Base-by-base conservation (phyloP, 805 yeast genomes). In the Saccharomycopsis microspora region DNA sequence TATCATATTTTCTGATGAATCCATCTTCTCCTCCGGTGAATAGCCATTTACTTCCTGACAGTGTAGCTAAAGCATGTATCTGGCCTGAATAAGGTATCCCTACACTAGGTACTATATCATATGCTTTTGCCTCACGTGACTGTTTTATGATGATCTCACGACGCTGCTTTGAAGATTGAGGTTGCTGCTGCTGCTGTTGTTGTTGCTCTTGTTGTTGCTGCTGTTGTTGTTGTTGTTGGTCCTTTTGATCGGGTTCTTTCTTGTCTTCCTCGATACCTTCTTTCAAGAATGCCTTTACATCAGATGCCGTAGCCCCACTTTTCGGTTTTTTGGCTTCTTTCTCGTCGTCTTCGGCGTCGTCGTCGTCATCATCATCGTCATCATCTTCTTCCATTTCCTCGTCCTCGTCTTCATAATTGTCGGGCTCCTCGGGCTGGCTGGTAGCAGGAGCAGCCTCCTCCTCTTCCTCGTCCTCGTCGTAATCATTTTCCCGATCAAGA, bases 11-110 rank as follows among this genome's bases (percentile, higher is more conserved):
- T 43, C 98, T 70, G 34, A 93, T 84, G 57, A 80, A 85, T 4
- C 98, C 98, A 63, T 93, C 98, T 55, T 84, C 90, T 6, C 97
- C 97, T 27, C 98, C 98, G 0, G 96, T 82, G 57, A 89, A 82
- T 38, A 93, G 69, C 82, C 88, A 89, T 58, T 80, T 81, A 39
- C 88, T 81, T 4, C 94, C 95, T 56, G 75, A 77, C 1, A 95
- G 76, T 42, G 87, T 67, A 1, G 89, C 82, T 35, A 90, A 56
- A 3, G 93, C 74, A 63, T 87, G 87, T 33, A 93, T 82, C 31
- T 84, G 80, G 1, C 85, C 66, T 1, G 86, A 72, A 57, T 85
- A 87, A 1, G 95, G 90, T 7, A 89, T 80, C 1, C 97, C 96
- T 27, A 84, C 94, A 7, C 83, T 75, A 0, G 98, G 97, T 37